Evolutionary conservation across 2,329 filamentous ascomycete species (phyloP).

Genomic region (Didymella pinodella): DNA sequence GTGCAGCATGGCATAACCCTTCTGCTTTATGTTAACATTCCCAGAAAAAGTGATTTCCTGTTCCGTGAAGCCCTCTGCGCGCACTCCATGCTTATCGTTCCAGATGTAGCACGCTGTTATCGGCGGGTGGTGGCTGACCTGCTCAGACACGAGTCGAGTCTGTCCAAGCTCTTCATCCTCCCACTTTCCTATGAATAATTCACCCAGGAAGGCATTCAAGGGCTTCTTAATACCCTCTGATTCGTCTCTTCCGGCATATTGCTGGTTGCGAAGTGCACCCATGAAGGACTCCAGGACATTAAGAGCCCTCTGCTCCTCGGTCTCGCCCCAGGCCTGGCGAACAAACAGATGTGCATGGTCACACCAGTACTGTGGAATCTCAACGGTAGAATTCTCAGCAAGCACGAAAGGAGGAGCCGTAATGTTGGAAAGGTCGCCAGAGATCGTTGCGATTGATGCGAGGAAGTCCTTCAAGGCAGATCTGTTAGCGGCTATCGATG

Average conservation of each 20-base stretch:
- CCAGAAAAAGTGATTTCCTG: slow-evolving; percentile 58
- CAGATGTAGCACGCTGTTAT: slow-evolving; percentile 58
- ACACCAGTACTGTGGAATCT: slow-evolving; percentile 58
- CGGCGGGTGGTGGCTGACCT: slow-evolving; percentile 58
- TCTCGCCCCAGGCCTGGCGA: slow-evolving; percentile 53
- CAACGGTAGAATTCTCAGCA: slow-evolving; percentile 55
- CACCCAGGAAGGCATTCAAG: slow-evolving; percentile 60
- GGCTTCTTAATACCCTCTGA: slow-evolving; percentile 60
- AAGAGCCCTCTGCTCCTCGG: slow-evolving; percentile 53
- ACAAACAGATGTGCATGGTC: slow-evolving; percentile 57
- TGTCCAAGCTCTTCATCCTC: slow-evolving; percentile 47
- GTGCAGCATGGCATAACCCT: slow-evolving; percentile 55
- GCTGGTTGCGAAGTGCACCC: slow-evolving; percentile 56
- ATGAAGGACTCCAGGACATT: slow-evolving; percentile 61
- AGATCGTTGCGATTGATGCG: slow-evolving; percentile 55
- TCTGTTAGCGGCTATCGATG: slow-evolving; percentile 38
- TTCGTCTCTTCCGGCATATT: slow-evolving; percentile 56
- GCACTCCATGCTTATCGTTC: slow-evolving; percentile 54
- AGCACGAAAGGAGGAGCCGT: slow-evolving; percentile 58
- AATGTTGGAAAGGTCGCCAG: slow-evolving; percentile 57
- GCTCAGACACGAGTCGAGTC: slow-evolving; percentile 54
- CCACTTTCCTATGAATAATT: slow-evolving; percentile 55
- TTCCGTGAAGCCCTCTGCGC: slow-evolving; percentile 57
- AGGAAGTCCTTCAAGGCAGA: slow-evolving; percentile 47
- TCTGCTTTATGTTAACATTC: slow-evolving; percentile 57